Percentiles rank a stretch among this genome's conserved stretches.
phyloP scores from a whole-genome alignment of 108 stramenopile genomes.

The Cyclotella choctawhatcheeana region DNA sequence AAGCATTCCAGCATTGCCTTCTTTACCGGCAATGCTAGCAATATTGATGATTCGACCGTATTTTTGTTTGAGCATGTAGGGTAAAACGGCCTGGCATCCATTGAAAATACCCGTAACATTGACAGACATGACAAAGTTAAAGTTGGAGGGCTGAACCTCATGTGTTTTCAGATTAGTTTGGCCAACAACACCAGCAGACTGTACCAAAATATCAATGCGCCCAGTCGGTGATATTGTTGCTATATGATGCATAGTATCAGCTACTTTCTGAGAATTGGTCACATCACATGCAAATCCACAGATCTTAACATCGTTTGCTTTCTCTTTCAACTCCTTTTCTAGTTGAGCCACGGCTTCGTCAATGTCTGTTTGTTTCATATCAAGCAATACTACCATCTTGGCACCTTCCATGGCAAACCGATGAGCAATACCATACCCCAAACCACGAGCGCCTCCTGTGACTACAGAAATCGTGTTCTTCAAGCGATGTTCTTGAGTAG shows the following conservation, averaged over 20 bases:
- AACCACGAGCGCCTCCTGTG: conserved; percentile 64
- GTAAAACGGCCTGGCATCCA: conserved; percentile 61
- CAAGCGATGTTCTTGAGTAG: conserved; percentile 17
- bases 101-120: conserved; percentile 67
- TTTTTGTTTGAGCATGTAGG: conserved; percentile 62
- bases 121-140: conserved; percentile 61
- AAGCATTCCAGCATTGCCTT: conserved; percentile 74
- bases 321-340: conserved; percentile 21
- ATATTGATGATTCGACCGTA: conserved; percentile 77
- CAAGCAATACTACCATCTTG: conserved; percentile 44
- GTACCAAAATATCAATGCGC: conserved; percentile 56
- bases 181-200: conserved; percentile 65
- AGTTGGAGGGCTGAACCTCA: conserved; percentile 57
- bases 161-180: conserved; percentile 53
- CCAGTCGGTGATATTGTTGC: conserved; percentile 40
- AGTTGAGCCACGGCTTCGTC: conserved; percentile 46
- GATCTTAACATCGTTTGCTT: conserved; percentile 8
- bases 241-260: conserved; percentile 42
- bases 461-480: conserved; percentile 47
- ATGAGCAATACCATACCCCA: conserved; percentile 65
- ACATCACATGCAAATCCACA: conserved; percentile 60
- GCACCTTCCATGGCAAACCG: conserved; percentile 62
- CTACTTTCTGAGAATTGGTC: conserved; percentile 44
- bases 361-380: conserved; percentile 42
- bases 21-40: conserved; percentile 71